phyloP scores from a whole-genome alignment of 257 asterid species.

The Solanum sejunctum region DNA sequence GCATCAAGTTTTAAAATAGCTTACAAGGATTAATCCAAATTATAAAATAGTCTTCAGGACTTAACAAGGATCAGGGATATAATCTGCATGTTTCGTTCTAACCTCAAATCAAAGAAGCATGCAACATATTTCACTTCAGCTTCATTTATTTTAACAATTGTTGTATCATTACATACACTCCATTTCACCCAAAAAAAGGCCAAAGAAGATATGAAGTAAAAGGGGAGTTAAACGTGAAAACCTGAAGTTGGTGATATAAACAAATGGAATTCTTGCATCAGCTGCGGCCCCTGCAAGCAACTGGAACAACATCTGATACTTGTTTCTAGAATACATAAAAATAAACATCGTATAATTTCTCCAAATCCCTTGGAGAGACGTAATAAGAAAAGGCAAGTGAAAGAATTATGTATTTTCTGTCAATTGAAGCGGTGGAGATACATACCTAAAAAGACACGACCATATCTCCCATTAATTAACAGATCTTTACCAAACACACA shows the following conservation, averaged over 20 bases:
- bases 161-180: neutral
- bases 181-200: neutral
- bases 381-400: neutral
- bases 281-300: conserved; percentile 98
- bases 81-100: neutral
- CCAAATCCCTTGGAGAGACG: neutral
- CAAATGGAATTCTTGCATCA: conserved; percentile 93
- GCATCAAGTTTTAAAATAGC: neutral
- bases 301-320: conserved; percentile 98
- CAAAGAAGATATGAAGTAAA: neutral
- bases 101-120: neutral
- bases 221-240: conserved; percentile 5
- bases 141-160: neutral
- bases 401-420: conserved; percentile 14
- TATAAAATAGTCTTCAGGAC: neutral
- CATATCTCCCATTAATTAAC: too few relatives aligned
- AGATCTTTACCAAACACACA: too few relatives aligned
- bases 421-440: too few relatives aligned
- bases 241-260: conserved; percentile 95
- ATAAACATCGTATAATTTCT: neutral
- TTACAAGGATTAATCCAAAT: neutral
- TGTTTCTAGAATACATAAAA: conserved; percentile 7
- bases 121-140: neutral
- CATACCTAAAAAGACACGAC: too few relatives aligned
- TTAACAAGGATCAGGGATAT: neutral